Base-by-base conservation (phyloP, 768 basidiomycete genomes). In the Kwoniella shandongensis region DNA sequence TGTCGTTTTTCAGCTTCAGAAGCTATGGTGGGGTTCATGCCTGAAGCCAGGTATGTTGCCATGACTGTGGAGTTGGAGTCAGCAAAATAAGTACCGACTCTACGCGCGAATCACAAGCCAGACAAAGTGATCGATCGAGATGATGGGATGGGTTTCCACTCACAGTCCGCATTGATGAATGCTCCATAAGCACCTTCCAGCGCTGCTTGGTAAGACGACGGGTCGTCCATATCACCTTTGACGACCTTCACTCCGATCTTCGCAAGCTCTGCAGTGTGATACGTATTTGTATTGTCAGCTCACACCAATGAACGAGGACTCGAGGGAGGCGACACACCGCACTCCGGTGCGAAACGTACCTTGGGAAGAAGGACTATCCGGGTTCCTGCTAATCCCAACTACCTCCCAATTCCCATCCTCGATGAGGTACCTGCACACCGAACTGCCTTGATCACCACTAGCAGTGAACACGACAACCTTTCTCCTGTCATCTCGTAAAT, bases 141-240 rank as follows among this genome's bases (percentile, higher is more conserved):
- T 18, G 35, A 5, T 5, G 11, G 2, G 5, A 41, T 22, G 22
- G 15, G 29, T 2, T 4, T 17, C 2, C 8, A 53, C 53, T 36
- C 35, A 54, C 45, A 56, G 30, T 56, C 44, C 13, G 54, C 45
- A 13, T 56, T 46, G 30, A 56, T 18, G 20, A 46, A 56, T 7
- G 44, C 46, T 4, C 38, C 54, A 42, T 56, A 45, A 17, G 39
- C 39, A 5, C 44, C 54, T 20, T 48, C 13, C 20, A 56, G 54
- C n/a, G 22, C 4, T 18, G 17, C 22, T 18, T 23, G 13, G 23
- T 56, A 56, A 8, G 54, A 48, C 12, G 20, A 26, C 10, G 36
- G 25, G 41, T 56, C 46, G 18, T 30, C 45, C 46, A 56, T 22
- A 36, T 47, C 38, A 11, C 44, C 54, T 30, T 41, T 22, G 10